phyloP scores from a whole-genome alignment of 768 basidiomycete species.

The Mrakia frigida region DNA sequence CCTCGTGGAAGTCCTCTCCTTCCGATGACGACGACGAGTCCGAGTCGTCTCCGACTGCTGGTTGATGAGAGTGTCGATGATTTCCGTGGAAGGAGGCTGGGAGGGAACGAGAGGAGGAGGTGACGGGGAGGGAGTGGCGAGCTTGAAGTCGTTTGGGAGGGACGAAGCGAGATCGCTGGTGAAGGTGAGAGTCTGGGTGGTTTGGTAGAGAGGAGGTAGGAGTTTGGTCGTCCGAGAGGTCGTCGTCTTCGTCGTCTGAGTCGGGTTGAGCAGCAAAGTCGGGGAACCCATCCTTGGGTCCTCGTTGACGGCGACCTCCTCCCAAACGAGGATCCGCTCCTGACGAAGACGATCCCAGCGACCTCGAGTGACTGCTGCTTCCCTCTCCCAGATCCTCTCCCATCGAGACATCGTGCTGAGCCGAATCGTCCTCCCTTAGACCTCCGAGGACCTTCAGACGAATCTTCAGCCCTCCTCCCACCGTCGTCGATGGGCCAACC shows the following conservation, averaged over 20 bases:
- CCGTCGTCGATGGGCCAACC: background rate
- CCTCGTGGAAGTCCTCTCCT: constrained; percentile 8
- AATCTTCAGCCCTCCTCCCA: constrained; percentile 18
- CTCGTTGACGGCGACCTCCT: constrained; percentile 12
- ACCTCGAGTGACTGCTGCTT: constrained; percentile 1
- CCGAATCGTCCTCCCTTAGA: background rate
- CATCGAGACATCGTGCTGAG: background rate
- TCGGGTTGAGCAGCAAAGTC: background rate
- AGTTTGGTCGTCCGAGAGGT: background rate
- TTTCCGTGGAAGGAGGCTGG: background rate
- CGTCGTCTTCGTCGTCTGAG: background rate
- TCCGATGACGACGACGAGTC: constrained; percentile 13
- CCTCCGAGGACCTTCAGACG: constrained; percentile 20
- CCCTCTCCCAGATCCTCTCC: background rate
- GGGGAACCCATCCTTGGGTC: constrained; percentile 13
- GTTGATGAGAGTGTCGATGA: background rate
- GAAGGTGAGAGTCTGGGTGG: background rate
- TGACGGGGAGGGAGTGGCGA: background rate
- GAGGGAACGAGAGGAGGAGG: background rate
- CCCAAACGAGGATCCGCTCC: constrained; percentile 8
- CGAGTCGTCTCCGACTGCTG: background rate
- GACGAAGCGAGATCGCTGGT: background rate
- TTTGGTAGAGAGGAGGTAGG: constrained; percentile 1
- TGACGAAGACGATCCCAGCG: constrained; percentile 5
- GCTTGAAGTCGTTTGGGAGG: constrained; percentile 1